Evolutionary conservation across 2,329 filamentous ascomycete genomes (phyloP).

Genomic region (Cytospora piceae): DNA sequence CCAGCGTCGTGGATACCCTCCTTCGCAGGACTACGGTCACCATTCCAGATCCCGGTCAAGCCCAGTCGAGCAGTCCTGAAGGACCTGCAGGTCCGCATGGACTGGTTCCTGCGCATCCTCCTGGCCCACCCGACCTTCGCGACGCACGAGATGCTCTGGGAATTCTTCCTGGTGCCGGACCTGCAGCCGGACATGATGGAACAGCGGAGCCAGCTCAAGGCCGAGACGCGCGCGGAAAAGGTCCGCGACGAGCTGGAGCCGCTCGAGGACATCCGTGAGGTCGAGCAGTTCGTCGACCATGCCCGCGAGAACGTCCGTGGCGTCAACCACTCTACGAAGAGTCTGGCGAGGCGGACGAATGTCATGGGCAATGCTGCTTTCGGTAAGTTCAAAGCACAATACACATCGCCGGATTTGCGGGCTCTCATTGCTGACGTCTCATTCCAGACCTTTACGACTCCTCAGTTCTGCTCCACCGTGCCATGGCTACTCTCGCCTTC

Average conservation of each 20-base stretch:
- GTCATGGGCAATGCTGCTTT: conserved; percentile 66
- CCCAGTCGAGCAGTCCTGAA: conserved; percentile 85
- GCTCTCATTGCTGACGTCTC: background rate
- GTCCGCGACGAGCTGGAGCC: conserved; percentile 89
- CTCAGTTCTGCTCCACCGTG: conserved; percentile 56
- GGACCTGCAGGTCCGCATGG: conserved; percentile 83
- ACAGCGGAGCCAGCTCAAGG: conserved; percentile 84
- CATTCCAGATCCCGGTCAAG: conserved; percentile 91
- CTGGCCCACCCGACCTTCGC: conserved; percentile 89
- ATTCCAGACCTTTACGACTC: conserved; percentile 70
- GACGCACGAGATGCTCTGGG: conserved; percentile 97
- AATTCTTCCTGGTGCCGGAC: conserved; percentile 96
- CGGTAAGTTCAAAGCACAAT: conserved; percentile 48
- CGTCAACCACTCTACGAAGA: conserved; percentile 82
- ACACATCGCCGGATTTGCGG: background rate
- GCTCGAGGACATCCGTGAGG: conserved; percentile 80
- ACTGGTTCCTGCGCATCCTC: conserved; percentile 86
- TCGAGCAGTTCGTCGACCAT: conserved; percentile 90
- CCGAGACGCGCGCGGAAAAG: conserved; percentile 78
- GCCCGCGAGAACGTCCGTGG: conserved; percentile 87
- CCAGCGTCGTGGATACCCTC: conserved; percentile 93
- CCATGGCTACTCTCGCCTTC: conserved; percentile 62
- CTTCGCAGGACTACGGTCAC: conserved; percentile 76
- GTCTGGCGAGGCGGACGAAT: conserved; percentile 79
- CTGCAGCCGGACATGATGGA: conserved; percentile 89